Evolutionary conservation across 2,329 filamentous ascomycete genomes (phyloP), one percentile per base, ranked within the genome.

Genomic region (Colletotrichum lindemuthianum): DNA sequence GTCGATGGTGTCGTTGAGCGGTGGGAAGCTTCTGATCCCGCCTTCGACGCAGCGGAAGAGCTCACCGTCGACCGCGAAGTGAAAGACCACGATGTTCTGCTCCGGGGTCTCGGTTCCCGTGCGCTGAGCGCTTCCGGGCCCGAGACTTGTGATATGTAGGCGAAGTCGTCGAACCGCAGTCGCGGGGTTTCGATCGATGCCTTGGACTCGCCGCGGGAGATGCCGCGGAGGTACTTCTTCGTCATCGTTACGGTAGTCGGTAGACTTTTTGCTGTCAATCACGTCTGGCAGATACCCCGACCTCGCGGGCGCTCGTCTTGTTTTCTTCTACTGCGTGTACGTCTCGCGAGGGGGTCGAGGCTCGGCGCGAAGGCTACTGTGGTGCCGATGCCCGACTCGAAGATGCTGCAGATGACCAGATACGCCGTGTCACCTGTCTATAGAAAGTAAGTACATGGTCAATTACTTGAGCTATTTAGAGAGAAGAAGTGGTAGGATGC

Each of bases 271-370:
- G 51, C 40, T 2, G 43, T 41, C 13, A 13, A 12, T 24, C 52
- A 15, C 9, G 36, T 51, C 15, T 41, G 33, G 50, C 15, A 57
- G n/a, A 15, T 24, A 3, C 34, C 16, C 34, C 10, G 5, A 24
- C 36, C 2, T 8, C 1, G 11, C 41, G 51, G 15, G 3, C 15
- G 24, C 12, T 24, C 36, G 33, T 33, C 32, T 9, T 16, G 45
- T 16, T 34, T 10, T 4, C 15, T 34, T 13, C 34, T 63, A 37
- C 43, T 56, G 11, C 24, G n/a, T 4, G 59, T 2, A 6, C 24
- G 49, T 33, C 60, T 24, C 40, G 54, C 54, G 7, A 79, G 74
- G 3, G 77, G 77, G 6, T 70, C 68, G 0, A 81, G 73, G 1
- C 78, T 80, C 2, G 24, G 24, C 24, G 5, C 24, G 24, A 24